Evolutionary conservation across 306 rosid genomes (phyloP).

Genomic region (Prunus armeniaca): DNA sequence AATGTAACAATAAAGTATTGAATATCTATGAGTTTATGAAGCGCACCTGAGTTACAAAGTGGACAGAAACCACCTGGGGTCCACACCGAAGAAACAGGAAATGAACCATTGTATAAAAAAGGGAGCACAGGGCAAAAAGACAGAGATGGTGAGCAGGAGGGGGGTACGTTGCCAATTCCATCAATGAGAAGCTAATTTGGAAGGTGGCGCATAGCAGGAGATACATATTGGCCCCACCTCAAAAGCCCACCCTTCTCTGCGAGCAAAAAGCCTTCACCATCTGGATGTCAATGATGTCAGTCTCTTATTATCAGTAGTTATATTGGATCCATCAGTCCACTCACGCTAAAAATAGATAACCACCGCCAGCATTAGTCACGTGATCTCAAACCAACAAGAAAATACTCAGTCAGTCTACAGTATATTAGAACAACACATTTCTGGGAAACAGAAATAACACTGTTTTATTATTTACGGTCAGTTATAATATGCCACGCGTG

Average conservation of each 20-base stretch:
- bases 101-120: too few species aligned
- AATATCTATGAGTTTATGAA: too few species aligned
- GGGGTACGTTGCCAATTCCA: too few species aligned
- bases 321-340: background rate
- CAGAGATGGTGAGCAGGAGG: background rate
- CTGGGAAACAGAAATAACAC: accelerated
- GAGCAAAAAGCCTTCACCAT: background rate
- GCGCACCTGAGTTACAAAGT: too few species aligned
- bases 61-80: too few species aligned
- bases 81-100: too few species aligned
- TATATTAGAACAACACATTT: too few species aligned
- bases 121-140: background rate
- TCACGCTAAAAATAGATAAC: background rate
- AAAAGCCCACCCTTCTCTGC: background rate
- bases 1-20: too few species aligned
- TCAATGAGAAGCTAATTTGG: background rate
- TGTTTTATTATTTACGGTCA: accelerated
- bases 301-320: background rate
- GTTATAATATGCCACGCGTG: too few species aligned
- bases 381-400: background rate
- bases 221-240: background rate
- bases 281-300: background rate
- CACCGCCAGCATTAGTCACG: background rate
- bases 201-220: conserved; percentile 2
- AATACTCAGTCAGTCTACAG: too few species aligned